Evolutionary conservation across 2,329 filamentous ascomycete species (phyloP), one percentile per base, ranked within the genome.

Genomic region (Ophiostoma angusticollis): DNA sequence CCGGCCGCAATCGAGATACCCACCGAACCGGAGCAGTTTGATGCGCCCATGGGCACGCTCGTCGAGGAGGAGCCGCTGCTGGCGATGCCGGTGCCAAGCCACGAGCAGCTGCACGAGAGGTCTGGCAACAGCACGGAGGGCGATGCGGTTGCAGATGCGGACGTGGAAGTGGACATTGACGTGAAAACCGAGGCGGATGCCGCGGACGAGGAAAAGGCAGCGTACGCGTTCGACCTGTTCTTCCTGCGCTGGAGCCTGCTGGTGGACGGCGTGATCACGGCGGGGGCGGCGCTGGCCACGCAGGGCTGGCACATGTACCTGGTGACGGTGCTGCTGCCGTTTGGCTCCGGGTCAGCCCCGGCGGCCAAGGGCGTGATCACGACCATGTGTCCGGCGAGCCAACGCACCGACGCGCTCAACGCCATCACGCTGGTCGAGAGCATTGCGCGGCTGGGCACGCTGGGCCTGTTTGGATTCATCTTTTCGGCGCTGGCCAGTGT

Each of bases 341-440:
- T 84, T 22, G 78, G 75, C 0, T 79, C 78, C 0, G 80, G 80
- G 0, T 78, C 78, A 0, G 79, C 77, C 0, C 70, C 78, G 0
- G 76, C 79, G 0, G 76, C 78, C 1, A 84, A 84, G 47, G 80
- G 79, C 1, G 75, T 79, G n/a, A 81, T 84, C 43, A 69, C 80
- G 0, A 72, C 80, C 41, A 79, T 84, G 76, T 77, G 77, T 31
- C 61, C 75, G 0, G 63, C 72, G 2, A 64, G 64, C 0, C 70
- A 79, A 40, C 65, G 78, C 0, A 67, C 72, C 0, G 79, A 84
- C 50, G 79, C 80, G 0, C 59, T 84, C 3, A 75, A 76, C 28
- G 78, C 75, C 0, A 75, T 84, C 11, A 81, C 76, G 0, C 59
- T 84, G 0, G 72, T 84, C 0, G 80, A 84, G 50, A 82, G 80